Evolutionary conservation across 2,329 filamentous ascomycete species (phyloP), one percentile per base, ranked within the genome.

Genomic region (Fusarium sp.): DNA sequence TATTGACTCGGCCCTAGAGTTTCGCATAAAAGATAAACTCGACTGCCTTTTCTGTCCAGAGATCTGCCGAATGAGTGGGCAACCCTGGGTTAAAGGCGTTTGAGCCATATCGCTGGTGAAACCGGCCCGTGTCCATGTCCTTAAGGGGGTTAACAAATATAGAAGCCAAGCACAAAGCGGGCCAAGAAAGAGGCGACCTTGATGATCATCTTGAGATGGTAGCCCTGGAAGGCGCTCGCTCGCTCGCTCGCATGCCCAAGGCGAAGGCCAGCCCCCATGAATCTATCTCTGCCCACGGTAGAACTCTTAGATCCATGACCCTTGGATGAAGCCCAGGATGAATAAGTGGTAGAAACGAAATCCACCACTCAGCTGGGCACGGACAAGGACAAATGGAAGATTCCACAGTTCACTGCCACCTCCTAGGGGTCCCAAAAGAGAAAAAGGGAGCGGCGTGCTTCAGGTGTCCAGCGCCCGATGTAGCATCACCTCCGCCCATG

Each of bases 351-450:
- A 44, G 10, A 61, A 27, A 46, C 56, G 51, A 69, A 75, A 64
- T 58, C 66, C 66, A 75, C 69, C 72, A 73, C 69, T 75, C 72
- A 74, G 56, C 62, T 62, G 36, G 22, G 55, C 35, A 58, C 55
- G 31, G 24, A 49, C 17, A 22, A 10, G 38, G 20, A 33, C 27
- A 59, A 49, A 69, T 55, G 44, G 69, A 72, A 66, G 44, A 29
- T 63, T 70, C 46, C 33, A 53, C 33, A 51, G 22, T 59, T 49
- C 51, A 63, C 44, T 58, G 61, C 67, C 49, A 73, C 64, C 58
- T 69, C 63, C 62, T 61, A 17, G 22, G 33, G 10, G 5, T 31
- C 58, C 57, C 44, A 27, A 67, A 66, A 36, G 51, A 67, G 69
- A 46, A 70, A 53, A 53, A 14, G 24, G 42, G 22, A 51, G 59